Evolutionary conservation across 2,329 filamentous ascomycete species (phyloP).

Genomic region (Elsinoe arachidis): DNA sequence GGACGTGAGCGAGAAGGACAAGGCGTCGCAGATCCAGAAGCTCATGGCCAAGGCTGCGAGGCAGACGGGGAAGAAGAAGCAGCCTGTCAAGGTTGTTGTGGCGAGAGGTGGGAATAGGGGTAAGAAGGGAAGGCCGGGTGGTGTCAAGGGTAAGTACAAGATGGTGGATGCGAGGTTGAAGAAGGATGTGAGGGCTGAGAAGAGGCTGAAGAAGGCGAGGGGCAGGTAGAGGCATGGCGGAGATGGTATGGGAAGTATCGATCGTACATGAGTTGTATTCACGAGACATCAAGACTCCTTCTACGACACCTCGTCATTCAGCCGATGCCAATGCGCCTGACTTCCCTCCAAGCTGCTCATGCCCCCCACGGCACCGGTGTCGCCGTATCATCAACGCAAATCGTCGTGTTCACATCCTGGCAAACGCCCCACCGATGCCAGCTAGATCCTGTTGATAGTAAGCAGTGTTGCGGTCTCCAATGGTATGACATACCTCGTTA

Average conservation of each 20-base stretch:
- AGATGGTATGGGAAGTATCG: too few relatives aligned
- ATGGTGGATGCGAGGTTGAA: constrained; percentile 94
- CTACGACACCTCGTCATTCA: neutral
- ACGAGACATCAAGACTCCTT: neutral
- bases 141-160: constrained; percentile 93
- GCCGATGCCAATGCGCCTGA: too few relatives aligned
- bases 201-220: constrained; percentile 68
- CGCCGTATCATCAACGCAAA: too few relatives aligned
- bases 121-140: constrained; percentile 75
- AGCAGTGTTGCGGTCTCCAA: too few relatives aligned
- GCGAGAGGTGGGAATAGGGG: constrained; percentile 77
- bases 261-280: too few relatives aligned
- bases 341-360: too few relatives aligned
- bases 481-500: too few relatives aligned
- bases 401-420: too few relatives aligned
- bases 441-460: too few relatives aligned
- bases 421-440: too few relatives aligned
- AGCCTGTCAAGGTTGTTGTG: constrained; percentile 78
- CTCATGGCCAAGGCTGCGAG: constrained; percentile 73
- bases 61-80: constrained; percentile 64
- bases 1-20: constrained; percentile 90
- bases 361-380: too few relatives aligned
- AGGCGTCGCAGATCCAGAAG: constrained; percentile 73
- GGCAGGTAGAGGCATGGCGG: constrained; percentile 14
- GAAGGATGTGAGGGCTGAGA: constrained; percentile 86